Evolutionary conservation across 805 yeast genomes (phyloP).

Genomic region (Saccharomycodes ludwigii): DNA sequence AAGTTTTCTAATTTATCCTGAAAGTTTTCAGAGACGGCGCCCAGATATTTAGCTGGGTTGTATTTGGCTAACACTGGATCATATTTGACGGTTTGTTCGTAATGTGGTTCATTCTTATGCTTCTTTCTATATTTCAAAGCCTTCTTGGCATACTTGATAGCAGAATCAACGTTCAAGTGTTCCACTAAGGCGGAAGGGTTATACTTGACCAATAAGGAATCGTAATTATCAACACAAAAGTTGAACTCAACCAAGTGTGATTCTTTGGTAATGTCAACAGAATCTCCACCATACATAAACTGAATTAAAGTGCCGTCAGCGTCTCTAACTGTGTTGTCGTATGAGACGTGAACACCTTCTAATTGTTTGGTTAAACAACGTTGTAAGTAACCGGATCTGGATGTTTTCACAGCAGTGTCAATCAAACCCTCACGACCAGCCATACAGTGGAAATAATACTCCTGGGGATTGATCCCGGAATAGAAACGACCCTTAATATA

Average conservation of each 20-base stretch:
- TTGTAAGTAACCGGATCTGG: conserved; percentile 96
- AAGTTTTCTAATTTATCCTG: conserved; percentile 67
- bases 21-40: conserved; percentile 86
- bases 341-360: conserved; percentile 90
- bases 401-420: conserved; percentile 98
- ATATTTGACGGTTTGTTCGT: conserved; percentile 47
- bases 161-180: conserved; percentile 75
- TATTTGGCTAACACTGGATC: conserved; percentile 82
- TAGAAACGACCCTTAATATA: conserved; percentile 94
- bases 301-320: conserved; percentile 89
- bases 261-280: conserved; percentile 88
- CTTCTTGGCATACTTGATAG: conserved; percentile 71
- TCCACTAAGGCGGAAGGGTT: conserved; percentile 64
- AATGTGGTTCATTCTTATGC: conserved; percentile 50
- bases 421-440: conserved; percentile 99
- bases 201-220: conserved; percentile 73
- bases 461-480: conserved; percentile 96
- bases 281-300: conserved; percentile 96
- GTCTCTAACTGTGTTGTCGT: conserved; percentile 93
- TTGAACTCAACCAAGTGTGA: conserved; percentile 87
- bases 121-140: conserved; percentile 59
- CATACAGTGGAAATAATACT: conserved; percentile 99
- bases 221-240: conserved; percentile 86
- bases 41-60: conserved; percentile 83
- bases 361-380: conserved; percentile 96